Evolutionary conservation across 75 land plant genomes (phyloP), one percentile per base, ranked within the genome.

Genomic region (Picea sitchensis): DNA sequence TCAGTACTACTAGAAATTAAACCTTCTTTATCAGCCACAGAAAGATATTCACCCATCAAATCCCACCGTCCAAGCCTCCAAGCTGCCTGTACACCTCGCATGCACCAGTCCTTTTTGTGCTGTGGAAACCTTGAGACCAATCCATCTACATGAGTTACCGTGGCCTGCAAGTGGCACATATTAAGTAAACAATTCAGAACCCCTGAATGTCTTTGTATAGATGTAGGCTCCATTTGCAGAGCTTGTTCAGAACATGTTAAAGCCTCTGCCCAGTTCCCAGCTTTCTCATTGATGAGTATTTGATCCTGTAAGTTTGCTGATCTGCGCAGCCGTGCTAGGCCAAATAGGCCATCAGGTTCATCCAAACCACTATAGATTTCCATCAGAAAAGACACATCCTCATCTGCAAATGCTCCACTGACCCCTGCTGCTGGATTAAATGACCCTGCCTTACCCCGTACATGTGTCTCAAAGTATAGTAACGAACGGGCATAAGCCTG

Each of bases 21-120:
- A 41, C 90, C 82, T 65, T 95, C 96, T 61, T 79, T 79, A 79
- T 87, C 87, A 76, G 96, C 98, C 23, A 90, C 92, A 79, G 63
- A 76, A 71, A 95, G 86, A 86, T 95, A 98, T 77, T 98, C 98
- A 79, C 91, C 91, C 86, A 98, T 87, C 77, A 98, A 80, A 23
- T 92, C 93, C 99, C 98, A 95, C 76, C 92, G 90, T 11, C 98
- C 95, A 78, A 98, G 94, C 82, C 99, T 92, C 99, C 98, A 98
- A 65, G 98, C 98, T 65, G 99, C 99, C 79, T 98, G 99, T 60
- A 95, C 88, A 47, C 98, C 99, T 73, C 91, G 91, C 86, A 86
- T 95, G 89, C 96, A 92, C 99, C 99, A 98, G 41, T 93, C 90
- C 75, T 88, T 93, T 81, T 82, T 91, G 72, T 89, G 83, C 44